These are phyloP conservation scores for Didymellaceae sp. DNA, from an alignment of 2,329 filamentous ascomycete species.

Conservation along the genomic window DNA sequence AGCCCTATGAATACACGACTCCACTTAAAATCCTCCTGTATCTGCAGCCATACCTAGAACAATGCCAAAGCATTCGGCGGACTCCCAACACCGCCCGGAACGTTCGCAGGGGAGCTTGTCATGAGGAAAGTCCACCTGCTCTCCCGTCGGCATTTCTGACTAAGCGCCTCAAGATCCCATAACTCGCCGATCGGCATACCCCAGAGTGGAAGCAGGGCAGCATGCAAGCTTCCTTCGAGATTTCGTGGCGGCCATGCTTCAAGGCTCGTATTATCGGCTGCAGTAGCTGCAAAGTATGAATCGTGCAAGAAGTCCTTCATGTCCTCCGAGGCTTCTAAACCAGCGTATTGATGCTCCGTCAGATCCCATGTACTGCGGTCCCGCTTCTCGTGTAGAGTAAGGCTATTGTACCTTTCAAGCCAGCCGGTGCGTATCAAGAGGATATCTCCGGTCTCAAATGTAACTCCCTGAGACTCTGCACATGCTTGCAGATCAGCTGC, in stretches of 20 bases:
- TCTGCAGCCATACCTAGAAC: slow-evolving; percentile 12
- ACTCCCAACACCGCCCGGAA: slow-evolving; percentile 38
- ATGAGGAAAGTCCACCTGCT: slow-evolving; percentile 59
- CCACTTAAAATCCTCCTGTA: background rate
- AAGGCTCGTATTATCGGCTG: slow-evolving; percentile 44
- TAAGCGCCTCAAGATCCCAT: slow-evolving; percentile 44
- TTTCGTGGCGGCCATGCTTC: slow-evolving; percentile 36
- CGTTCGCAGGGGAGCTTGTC: slow-evolving; percentile 57
- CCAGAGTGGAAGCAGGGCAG: slow-evolving; percentile 35
- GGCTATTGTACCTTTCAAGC: slow-evolving; percentile 21
- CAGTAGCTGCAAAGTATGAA: slow-evolving; percentile 36
- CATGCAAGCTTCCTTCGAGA: slow-evolving; percentile 28
- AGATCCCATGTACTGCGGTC: slow-evolving; percentile 16
- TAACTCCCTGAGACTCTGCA: slow-evolving; percentile 23
- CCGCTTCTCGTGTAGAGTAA: slow-evolving; percentile 15
- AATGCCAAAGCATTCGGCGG: slow-evolving; percentile 38
- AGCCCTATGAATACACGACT: background rate
- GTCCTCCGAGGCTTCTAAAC: slow-evolving; percentile 85
- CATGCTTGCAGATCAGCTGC: slow-evolving; percentile 25
- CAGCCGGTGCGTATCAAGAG: slow-evolving; percentile 41
- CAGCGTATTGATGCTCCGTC: slow-evolving; percentile 35
- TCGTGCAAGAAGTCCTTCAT: slow-evolving; percentile 89
- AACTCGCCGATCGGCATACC: slow-evolving; percentile 47
- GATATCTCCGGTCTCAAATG: slow-evolving; percentile 39
- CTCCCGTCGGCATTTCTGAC: slow-evolving; percentile 34